A percentile compares a stretch with the other conserved stretches of the same genome.
These are phyloP conservation scores for Abrus precatorius DNA, from an alignment of 306 rosid species.

Conservation along the genomic window DNA sequence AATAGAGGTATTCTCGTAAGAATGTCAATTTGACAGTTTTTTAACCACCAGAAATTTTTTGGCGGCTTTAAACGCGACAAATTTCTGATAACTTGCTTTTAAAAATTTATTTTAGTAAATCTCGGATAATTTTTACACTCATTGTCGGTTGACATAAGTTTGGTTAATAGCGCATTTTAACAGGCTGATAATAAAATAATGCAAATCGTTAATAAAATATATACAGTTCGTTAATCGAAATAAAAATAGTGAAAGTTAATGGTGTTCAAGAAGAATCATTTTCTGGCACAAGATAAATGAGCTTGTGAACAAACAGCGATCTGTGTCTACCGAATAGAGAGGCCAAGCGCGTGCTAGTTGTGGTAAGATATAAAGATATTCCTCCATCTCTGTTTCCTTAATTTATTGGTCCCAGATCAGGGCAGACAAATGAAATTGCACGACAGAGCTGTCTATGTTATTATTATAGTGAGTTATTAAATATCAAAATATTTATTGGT, in stretches of 20 bases:
- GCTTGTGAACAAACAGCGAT: slow-evolving; percentile 24
- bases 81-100: too few relatives aligned
- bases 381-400: slow-evolving; percentile 10
- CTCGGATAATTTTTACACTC: not conserved
- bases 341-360: slow-evolving; percentile 14
- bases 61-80: too few relatives aligned
- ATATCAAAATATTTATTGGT: not conserved
- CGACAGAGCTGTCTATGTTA: not conserved
- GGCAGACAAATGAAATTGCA: slow-evolving; percentile 13
- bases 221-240: not conserved
- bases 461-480: not conserved
- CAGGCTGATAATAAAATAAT: not conserved
- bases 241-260: not conserved
- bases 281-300: slow-evolving; percentile 27
- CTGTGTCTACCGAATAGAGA: not conserved
- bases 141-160: not conserved
- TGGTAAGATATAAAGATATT: not conserved
- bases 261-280: slow-evolving; percentile 20
- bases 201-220: not conserved
- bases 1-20: too few relatives aligned
- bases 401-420: slow-evolving; percentile 14
- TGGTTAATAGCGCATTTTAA: not conserved
- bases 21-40: too few relatives aligned
- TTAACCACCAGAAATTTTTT: too few relatives aligned
- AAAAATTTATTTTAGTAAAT: too few relatives aligned